Conservation (phyloP, 2,329 filamentous ascomycete species). For the Pseudonectria buxi region DNA sequence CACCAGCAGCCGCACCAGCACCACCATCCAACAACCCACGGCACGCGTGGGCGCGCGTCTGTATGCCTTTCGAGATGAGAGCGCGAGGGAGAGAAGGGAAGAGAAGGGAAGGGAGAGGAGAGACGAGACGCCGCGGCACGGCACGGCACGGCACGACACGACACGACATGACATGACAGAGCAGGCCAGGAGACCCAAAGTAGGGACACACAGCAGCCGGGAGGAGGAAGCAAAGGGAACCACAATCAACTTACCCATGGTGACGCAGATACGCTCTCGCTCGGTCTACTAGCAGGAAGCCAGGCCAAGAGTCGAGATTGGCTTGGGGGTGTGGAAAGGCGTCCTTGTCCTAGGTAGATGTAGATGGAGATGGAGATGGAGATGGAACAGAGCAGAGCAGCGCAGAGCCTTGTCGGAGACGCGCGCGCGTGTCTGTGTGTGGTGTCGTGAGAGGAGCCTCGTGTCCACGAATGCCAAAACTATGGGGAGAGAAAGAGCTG, state of each 20-base stretch:
- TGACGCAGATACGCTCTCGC: constrained; percentile 13
- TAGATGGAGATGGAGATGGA: too few species aligned
- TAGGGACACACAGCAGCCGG: neutral
- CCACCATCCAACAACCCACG: neutral
- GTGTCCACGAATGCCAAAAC: too few species aligned
- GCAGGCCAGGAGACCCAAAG: neutral
- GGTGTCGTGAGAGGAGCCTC: constrained; percentile 17
- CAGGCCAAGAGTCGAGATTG: constrained; percentile 16
- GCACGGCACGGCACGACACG: too few species aligned
- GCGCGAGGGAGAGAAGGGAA: constrained; percentile 6
- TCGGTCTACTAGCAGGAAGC: constrained; percentile 10
- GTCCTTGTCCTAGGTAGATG: too few species aligned
- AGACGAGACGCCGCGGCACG: constrained; percentile 5
- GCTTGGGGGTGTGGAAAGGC: constrained; percentile 18
- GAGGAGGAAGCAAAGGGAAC: neutral
- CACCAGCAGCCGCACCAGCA: too few species aligned
- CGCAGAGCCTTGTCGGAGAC: too few species aligned
- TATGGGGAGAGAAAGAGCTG: constrained; percentile 19
- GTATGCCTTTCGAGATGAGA: too few species aligned
- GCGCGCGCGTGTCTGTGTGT: constrained; percentile 15
- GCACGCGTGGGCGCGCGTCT: constrained; percentile 1
- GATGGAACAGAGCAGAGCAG: too few species aligned
- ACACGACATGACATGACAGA: neutral
- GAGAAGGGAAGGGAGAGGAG: constrained; percentile 18
- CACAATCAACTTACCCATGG: constrained; percentile 22